phyloP scores from a whole-genome alignment of 1,284 basidiomycete species.

The Cryptococcus hybrid region DNA sequence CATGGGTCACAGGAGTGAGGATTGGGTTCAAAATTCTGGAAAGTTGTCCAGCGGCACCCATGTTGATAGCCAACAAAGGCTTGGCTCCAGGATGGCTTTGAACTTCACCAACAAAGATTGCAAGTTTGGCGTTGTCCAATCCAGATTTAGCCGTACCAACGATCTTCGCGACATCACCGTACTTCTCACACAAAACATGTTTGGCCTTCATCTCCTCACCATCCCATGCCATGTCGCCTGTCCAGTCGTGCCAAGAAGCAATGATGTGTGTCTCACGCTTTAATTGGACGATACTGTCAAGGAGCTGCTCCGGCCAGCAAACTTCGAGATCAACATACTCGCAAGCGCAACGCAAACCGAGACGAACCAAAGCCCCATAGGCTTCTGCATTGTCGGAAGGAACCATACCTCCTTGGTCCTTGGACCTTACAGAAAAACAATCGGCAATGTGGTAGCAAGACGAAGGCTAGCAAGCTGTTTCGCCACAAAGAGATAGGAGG shows the following conservation, averaged over 20 bases:
- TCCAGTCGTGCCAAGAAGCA: slow-evolving; percentile 94
- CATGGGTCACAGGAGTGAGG: slow-evolving; percentile 88
- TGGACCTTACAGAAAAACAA: slow-evolving; percentile 91
- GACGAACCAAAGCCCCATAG: slow-evolving; percentile 72
- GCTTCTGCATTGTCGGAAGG: slow-evolving; percentile 73
- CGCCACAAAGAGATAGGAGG: slow-evolving; percentile 69
- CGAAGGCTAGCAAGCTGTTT: slow-evolving; percentile 79
- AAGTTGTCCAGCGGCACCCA: slow-evolving; percentile 84
- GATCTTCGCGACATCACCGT: slow-evolving; percentile 90
- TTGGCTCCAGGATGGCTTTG: slow-evolving; percentile 54
- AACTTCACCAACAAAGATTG: slow-evolving; percentile 62
- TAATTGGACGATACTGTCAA: slow-evolving; percentile 60
- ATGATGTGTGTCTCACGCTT: slow-evolving; percentile 80
- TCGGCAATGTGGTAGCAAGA: slow-evolving; percentile 73
- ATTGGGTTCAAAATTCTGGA: slow-evolving; percentile 83
- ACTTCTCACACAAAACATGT: slow-evolving; percentile 62
- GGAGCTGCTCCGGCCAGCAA: slow-evolving; percentile 63
- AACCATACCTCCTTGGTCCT: slow-evolving; percentile 87
- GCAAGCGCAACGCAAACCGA: slow-evolving; percentile 78
- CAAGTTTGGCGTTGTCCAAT: slow-evolving; percentile 77
- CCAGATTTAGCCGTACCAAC: slow-evolving; percentile 76
- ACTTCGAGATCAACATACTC: slow-evolving; percentile 95
- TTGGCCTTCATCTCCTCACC: slow-evolving; percentile 65
- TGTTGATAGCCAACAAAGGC: slow-evolving; percentile 92
- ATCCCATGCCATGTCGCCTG: slow-evolving; percentile 80